A percentile compares a stretch with the other conserved stretches of the same genome.
Conservation (phyloP, 768 basidiomycete genomes). For the Cyclocybe cylindracea region DNA sequence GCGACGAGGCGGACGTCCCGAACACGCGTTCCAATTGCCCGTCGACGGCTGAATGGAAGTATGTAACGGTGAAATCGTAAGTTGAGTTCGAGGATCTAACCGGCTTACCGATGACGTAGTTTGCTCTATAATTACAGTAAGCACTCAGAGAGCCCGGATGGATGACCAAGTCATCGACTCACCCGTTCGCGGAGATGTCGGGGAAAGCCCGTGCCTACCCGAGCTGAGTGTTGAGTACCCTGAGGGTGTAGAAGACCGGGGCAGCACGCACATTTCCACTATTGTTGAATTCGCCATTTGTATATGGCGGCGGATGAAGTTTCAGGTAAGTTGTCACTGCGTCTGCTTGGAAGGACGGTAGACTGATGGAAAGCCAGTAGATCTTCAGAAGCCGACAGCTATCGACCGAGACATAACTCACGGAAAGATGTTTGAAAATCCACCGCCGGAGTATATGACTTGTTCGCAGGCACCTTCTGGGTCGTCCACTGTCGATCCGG, state of each 20-base stretch:
- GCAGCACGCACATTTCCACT: slow-evolving; percentile 33
- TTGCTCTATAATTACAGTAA: slow-evolving; percentile 27
- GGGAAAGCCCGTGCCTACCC: slow-evolving; percentile 48
- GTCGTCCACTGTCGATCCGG: slow-evolving; percentile 42
- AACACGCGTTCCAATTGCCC: slow-evolving; percentile 41
- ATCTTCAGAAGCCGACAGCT: not conserved
- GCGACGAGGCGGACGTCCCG: slow-evolving; percentile 52
- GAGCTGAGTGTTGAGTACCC: not conserved
- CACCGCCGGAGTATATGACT: slow-evolving; percentile 51
- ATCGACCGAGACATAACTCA: slow-evolving; percentile 10
- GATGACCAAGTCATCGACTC: slow-evolving; percentile 4
- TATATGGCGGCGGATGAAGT: slow-evolving; percentile 40
- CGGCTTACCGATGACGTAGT: slow-evolving; percentile 36
- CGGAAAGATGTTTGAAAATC: slow-evolving; percentile 49
- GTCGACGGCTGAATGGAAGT: slow-evolving; percentile 27
- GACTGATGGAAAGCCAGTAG: slow-evolving; percentile 1
- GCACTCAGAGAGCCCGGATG: not conserved
- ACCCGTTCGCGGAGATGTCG: slow-evolving; percentile 54
- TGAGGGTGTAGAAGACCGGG: not conserved
- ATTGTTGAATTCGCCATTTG: slow-evolving; percentile 44
- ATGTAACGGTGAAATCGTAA: not conserved
- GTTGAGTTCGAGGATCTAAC: not conserved
- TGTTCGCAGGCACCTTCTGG: slow-evolving; percentile 46
- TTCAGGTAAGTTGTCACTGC: slow-evolving; percentile 42
- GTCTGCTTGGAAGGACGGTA: slow-evolving; percentile 43